phyloP scores from a whole-genome alignment of 2,329 filamentous ascomycete species.

The Phaeosphaeria sp. region DNA sequence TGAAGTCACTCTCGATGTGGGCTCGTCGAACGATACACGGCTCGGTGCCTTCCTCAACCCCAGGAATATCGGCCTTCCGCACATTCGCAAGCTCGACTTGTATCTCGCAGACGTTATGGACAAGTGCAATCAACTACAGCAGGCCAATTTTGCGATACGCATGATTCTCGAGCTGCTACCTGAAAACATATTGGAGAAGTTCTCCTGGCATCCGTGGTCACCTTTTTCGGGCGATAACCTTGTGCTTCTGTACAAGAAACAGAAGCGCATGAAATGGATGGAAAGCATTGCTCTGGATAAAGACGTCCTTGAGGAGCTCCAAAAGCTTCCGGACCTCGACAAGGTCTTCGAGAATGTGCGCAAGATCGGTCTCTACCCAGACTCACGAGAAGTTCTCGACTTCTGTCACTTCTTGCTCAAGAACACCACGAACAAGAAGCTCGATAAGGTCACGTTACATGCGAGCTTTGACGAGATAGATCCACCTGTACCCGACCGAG shows the following conservation, averaged over 20 bases:
- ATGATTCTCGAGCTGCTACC: conserved; percentile 58
- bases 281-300: conserved; percentile 56
- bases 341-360: conserved; percentile 50
- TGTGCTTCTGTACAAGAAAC: conserved; percentile 55
- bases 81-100: conserved; percentile 55
- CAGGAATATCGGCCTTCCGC: conserved; percentile 55
- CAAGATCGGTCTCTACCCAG: conserved; percentile 57
- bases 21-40: conserved; percentile 51
- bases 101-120: conserved; percentile 54
- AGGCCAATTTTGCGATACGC: conserved; percentile 56
- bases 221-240: conserved; percentile 57
- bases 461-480: conserved; percentile 53
- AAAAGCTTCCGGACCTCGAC: conserved; percentile 50
- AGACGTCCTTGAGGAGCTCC: conserved; percentile 49
- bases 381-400: conserved; percentile 53
- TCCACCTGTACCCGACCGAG: conserved; percentile 42
- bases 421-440: conserved; percentile 42
- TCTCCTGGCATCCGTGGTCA: conserved; percentile 59
- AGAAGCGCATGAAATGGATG: conserved; percentile 57
- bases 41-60: conserved; percentile 55
- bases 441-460: conserved; percentile 57
- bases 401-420: conserved; percentile 53
- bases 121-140: conserved; percentile 53
- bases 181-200: conserved; percentile 56
- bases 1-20: conserved; percentile 56